These are phyloP conservation scores for Penicillium macrosclerotiorum DNA, from an alignment of 495 filamentous ascomycete genomes.

Conservation along the genomic window DNA sequence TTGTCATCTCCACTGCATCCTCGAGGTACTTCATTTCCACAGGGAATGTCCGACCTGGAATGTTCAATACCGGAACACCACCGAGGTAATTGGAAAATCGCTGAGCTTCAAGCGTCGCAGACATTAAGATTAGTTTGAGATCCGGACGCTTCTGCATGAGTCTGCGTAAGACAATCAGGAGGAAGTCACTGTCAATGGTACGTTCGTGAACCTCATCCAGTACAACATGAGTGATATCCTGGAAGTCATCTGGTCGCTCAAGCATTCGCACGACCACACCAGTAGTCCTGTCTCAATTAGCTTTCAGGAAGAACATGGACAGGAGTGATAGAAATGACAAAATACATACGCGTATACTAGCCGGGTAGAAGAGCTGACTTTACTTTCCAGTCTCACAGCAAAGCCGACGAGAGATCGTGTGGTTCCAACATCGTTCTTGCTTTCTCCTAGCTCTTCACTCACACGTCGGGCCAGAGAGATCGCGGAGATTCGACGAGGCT, in stretches of 20 bases:
- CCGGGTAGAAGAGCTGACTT: constrained; percentile 72
- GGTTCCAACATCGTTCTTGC: constrained; percentile 76
- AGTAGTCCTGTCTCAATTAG: constrained; percentile 43
- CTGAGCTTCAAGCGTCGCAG: constrained; percentile 89
- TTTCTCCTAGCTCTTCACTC: constrained; percentile 90
- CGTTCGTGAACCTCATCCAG: constrained; percentile 95
- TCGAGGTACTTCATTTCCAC: constrained; percentile 85
- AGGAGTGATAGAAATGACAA: neutral
- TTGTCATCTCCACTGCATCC: constrained; percentile 82
- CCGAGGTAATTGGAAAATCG: constrained; percentile 85
- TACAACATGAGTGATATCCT: constrained; percentile 87
- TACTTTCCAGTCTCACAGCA: constrained; percentile 87
- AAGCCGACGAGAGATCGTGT: constrained; percentile 84
- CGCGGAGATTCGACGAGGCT: constrained; percentile 94
- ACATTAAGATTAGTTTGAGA: constrained; percentile 89
- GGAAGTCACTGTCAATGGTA: constrained; percentile 92
- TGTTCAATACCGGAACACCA: constrained; percentile 78
- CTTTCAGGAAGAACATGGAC: too few species aligned
- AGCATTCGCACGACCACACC: constrained; percentile 98
- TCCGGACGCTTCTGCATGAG: constrained; percentile 69
- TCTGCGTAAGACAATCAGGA: constrained; percentile 84
- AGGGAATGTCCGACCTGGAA: constrained; percentile 91
- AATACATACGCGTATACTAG: constrained; percentile 73
- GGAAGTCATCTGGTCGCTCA: constrained; percentile 78
- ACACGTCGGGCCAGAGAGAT: constrained; percentile 89